Evolutionary conservation across 306 rosid genomes (phyloP).

Genomic region (Notholithocarpus densiflorus): DNA sequence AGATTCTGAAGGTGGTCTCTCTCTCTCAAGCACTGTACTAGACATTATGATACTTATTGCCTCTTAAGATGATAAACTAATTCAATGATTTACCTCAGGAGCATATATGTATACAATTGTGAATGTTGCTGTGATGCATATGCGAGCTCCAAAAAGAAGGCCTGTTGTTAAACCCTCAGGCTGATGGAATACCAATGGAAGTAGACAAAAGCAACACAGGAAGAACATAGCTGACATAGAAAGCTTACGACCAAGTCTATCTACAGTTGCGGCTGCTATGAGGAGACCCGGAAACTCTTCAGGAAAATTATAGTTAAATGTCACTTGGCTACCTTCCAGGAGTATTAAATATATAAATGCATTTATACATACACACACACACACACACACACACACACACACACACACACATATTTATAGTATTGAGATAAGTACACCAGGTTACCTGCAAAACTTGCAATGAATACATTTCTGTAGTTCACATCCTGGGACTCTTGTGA

Average conservation of each 20-base stretch:
- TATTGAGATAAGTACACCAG: slow-evolving; percentile 14
- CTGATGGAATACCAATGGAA: slow-evolving; percentile 68
- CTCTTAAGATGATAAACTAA: neutral
- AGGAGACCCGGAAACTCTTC: slow-evolving; percentile 90
- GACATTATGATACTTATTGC: neutral
- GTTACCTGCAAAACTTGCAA: slow-evolving; percentile 92
- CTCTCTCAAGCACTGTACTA: too few relatives aligned
- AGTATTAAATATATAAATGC: neutral
- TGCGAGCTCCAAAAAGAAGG: slow-evolving; percentile 95
- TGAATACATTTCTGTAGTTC: slow-evolving; percentile 65
- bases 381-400: too few relatives aligned
- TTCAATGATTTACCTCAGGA: slow-evolving; percentile 70
- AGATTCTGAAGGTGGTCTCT: neutral
- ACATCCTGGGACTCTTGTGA: slow-evolving; percentile 43
- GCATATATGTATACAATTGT: slow-evolving; percentile 87
- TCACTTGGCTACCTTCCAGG: slow-evolving; percentile 29
- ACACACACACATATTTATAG: neutral
- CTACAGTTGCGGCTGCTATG: slow-evolving; percentile 74
- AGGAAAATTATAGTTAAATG: slow-evolving; percentile 35
- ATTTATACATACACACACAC: too few relatives aligned
- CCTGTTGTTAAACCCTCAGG: slow-evolving; percentile 57
- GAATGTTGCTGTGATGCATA: slow-evolving; percentile 85
- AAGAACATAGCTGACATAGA: slow-evolving; percentile 91
- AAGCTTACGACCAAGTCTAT: slow-evolving; percentile 80
- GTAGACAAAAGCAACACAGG: slow-evolving; percentile 67